Evolutionary conservation across 2,329 filamentous ascomycete genomes (phyloP), one percentile per base, ranked within the genome.

Genomic region (Alternaria gaisen): DNA sequence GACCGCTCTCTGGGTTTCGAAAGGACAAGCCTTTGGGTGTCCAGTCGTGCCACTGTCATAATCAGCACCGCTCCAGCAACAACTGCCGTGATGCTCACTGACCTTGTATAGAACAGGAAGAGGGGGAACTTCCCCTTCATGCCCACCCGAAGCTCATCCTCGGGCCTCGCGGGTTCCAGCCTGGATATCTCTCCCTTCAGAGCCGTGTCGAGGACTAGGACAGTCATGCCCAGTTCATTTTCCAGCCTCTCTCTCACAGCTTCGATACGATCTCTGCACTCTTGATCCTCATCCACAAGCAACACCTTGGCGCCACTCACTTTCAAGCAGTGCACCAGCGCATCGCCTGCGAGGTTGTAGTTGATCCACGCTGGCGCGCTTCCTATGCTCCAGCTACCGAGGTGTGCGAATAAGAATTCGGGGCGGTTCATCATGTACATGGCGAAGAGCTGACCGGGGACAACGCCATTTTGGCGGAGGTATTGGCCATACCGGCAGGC

Each of bases 341-440:
- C 86, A 64, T 88, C 84, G 0, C 86, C 87, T 8, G 84, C 82
- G 8, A 92, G 80, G 70, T 92, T 89, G 73, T 89, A 87, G 73
- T 92, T 92, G 73, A 92, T 89, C 77, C 90, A 84, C 0, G 90
- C 89, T 0, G 90, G 90, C 0, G 88, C 88, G 14, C 87, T 87
- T 4, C 90, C 90, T 56, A 92, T 85, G 10, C 87, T 84, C 83
- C 86, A 86, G 3, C 89, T 79, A 0, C 86, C 90, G 41, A 91
- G 72, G 86, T 89, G 90, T 3, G 85, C 84, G 50, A 90, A 86
- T 9, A 90, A 69, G 66, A 91, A 91, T 56, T 92, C 88, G 0
- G 87, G 83, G 14, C 87, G 86, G 74, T 92, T 92, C 69, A 83
- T 84, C 76, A 91, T 85, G 75, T 89, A 91, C 60, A 92, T 82